Percentiles rank a stretch among this genome's conserved stretches.
Conservation (phyloP, 2,329 filamentous ascomycete species). For the Paecilomyces sp. region DNA sequence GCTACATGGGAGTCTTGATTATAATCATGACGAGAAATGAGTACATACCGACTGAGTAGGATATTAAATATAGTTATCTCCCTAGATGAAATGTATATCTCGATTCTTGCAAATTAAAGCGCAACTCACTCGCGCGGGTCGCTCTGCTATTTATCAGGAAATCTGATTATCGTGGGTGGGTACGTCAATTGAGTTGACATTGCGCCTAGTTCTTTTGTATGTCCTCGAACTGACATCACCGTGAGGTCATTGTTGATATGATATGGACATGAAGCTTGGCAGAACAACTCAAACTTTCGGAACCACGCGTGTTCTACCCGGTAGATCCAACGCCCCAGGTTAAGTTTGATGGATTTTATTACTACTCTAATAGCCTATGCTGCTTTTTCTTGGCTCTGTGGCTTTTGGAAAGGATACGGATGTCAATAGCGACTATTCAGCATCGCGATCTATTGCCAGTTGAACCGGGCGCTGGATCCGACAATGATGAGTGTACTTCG, state of each 20-base stretch:
- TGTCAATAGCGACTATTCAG: neutral
- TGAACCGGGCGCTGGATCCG: neutral
- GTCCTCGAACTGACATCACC: slow-evolving; percentile 11
- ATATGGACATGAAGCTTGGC: neutral
- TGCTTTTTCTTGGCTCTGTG: neutral
- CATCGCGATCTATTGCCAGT: neutral
- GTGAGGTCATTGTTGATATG: slow-evolving; percentile 7
- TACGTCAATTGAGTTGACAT: neutral
- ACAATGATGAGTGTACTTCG: neutral
- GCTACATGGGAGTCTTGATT: neutral
- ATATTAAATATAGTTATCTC: neutral
- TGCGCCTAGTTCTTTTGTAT: neutral
- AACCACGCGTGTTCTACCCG: neutral
- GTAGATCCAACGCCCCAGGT: neutral
- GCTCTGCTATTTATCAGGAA: neutral
- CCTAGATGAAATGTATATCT: neutral
- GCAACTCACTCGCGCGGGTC: neutral
- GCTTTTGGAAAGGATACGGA: neutral
- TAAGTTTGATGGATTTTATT: neutral
- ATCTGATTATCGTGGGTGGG: neutral
- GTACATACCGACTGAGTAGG: neutral
- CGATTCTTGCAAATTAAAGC: neutral
- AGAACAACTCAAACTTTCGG: neutral
- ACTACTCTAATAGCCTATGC: neutral
- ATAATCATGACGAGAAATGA: neutral